These are phyloP conservation scores for Puccinia hordei DNA, from an alignment of 1,284 basidiomycete genomes.

Conservation along the genomic window DNA sequence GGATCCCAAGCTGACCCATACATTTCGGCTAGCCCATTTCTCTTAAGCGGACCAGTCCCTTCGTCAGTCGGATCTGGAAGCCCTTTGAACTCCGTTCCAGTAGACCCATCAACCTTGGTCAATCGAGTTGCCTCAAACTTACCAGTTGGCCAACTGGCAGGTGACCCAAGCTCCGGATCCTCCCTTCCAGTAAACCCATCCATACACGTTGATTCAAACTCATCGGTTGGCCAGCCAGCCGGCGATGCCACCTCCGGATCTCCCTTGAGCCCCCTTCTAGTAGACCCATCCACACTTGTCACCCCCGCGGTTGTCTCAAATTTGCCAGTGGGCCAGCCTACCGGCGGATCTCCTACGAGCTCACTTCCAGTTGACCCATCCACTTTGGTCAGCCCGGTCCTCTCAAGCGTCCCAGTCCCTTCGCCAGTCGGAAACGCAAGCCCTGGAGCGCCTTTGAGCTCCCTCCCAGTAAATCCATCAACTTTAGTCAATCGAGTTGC, in stretches of 20 bases:
- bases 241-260: background rate
- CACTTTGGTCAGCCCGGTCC: background rate
- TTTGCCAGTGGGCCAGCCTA: background rate
- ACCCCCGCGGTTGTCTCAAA: background rate
- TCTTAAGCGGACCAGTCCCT: background rate
- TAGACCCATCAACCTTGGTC: background rate
- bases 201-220: background rate
- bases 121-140: background rate
- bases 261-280: background rate
- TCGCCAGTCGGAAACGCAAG: background rate
- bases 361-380: conserved; percentile 5
- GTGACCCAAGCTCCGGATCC: background rate
- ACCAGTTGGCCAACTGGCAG: background rate
- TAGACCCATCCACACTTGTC: background rate
- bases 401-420: background rate
- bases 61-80: background rate
- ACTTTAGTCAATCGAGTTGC: background rate
- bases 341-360: background rate
- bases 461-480: background rate
- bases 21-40: background rate
- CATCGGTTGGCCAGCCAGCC: background rate
- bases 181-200: conserved; percentile 18
- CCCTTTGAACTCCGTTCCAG: background rate
- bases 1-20: background rate
- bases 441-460: background rate